Evolutionary conservation across 2,329 filamentous ascomycete species (phyloP), one percentile per base, ranked within the genome.

Genomic region (Rosellinia necatrix): DNA sequence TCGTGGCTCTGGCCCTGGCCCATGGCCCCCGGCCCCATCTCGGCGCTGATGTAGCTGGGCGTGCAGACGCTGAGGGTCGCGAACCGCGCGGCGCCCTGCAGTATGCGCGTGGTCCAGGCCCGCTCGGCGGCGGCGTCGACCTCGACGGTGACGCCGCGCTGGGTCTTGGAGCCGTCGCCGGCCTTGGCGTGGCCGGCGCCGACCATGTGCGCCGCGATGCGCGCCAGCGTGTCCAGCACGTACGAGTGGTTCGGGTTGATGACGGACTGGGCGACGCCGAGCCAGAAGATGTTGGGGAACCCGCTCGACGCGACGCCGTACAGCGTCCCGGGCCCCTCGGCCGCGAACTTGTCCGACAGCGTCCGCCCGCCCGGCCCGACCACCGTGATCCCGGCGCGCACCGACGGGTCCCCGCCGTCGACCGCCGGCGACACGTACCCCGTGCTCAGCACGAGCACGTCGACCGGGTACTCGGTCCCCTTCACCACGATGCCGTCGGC

Each of bases 281-380:
- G 64, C 62, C 78, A 76, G 74, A 83, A 80, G 42, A 84, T 62
- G 60, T 86, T 86, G 1, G 83, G 82, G 56, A 85, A 85, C 0
- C 73, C 75, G 58, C 71, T 69, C 0, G 71, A 75, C 4, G 74
- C 67, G 5, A 79, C 67, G 8, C 81, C 83, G 66, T 86, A 82
- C 0, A 85, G 71, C 0, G 82, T 85, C 0, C 71, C 64, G 0
- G 78, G 65, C 0, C 78, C 80, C 0, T 74, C 54, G 1, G 34
- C 29, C 2, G 53, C 27, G 71, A 67, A 64, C 30, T 66, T 66
- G 35, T 67, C 61, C 5, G 62, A 43, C 6, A 68, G 48, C 9
- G 57, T 59, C 27, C 62, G 56, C 3, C 66, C 68, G 34, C 48
- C 56, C 4, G 59, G 59, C 6, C 67, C 66, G 2, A 59, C 32